Base-by-base conservation (phyloP, 495 filamentous ascomycete species). In the Cercophora samala region DNA sequence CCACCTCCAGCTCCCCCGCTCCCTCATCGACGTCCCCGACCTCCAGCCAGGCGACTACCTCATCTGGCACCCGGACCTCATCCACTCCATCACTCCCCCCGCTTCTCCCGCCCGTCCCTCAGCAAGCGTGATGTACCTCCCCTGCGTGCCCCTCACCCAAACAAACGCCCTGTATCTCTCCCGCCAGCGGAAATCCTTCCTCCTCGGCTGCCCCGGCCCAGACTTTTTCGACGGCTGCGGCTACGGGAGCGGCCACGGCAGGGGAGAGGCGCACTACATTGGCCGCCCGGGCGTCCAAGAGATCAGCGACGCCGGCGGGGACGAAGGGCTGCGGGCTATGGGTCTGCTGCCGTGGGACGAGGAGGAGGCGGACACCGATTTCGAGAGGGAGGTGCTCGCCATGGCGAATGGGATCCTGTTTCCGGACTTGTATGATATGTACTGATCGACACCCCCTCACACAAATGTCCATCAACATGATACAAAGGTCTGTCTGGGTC, bases 41-140 rank as follows among this genome's bases (percentile, higher is more conserved):
- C 87, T 96, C 52, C 80, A 84, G 29, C 91, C 93, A 1, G 93
- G 93, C 9, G 93, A 97, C 76, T 96, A 91, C 74, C 91, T 96
- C 4, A 85, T 89, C 19, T 97, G 93, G 93, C 93, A 97, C 75
- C 94, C 92, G 65, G 93, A 89, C 51, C 69, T 73, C 9, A 73
- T 80, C 18, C 74, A 81, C 69, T 67, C 71, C 52, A 65, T 72
- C 53, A 64, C 75, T n/a, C n/a, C n/a, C n/a, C n/a, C n/a, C 37
- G 19, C 60, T 2, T 13, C 53, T 65, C 4, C 26, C 8, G 6
- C 56, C 37, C 3, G 56, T 32, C 26, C 21, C 54, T 62, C 68
- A 23, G 42, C 22, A 5, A 87, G 84, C 55, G 89, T 93, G 25
- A 74, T 97, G 63, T 95, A 97, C 69, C 91, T 95, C 59, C 93